Evolutionary conservation across 257 asterid genomes (phyloP).

Genomic region (Thymus mandschuricus): DNA sequence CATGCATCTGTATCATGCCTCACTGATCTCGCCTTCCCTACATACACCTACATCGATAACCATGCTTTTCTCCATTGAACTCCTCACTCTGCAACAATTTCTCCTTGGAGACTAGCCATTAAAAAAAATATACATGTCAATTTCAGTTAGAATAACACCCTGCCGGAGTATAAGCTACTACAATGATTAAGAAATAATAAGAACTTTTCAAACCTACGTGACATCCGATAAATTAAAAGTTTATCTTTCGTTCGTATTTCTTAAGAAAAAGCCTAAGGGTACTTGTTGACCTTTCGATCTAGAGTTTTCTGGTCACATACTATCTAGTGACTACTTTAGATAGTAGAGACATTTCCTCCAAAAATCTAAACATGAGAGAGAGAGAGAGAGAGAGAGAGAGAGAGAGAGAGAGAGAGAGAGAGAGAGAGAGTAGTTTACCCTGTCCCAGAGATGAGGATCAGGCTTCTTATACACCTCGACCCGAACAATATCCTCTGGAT

Average conservation of each 20-base stretch:
- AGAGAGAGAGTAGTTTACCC: slow-evolving; percentile 45
- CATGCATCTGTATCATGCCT: slow-evolving; percentile 26
- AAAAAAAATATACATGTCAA: slow-evolving; percentile 6
- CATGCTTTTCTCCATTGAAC: slow-evolving; percentile 46
- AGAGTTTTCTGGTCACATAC: slow-evolving; percentile 15
- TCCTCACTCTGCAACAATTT: slow-evolving; percentile 72
- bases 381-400: background rate
- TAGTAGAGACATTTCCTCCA: background rate
- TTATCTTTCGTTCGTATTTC: background rate
- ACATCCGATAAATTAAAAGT: background rate
- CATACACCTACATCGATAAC: slow-evolving; percentile 73
- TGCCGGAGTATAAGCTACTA: background rate
- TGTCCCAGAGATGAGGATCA: slow-evolving; percentile 73
- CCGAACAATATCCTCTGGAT: slow-evolving; percentile 53
- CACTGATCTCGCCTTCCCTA: slow-evolving; percentile 69
- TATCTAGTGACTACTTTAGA: background rate
- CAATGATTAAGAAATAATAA: background rate
- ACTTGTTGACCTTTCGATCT: background rate
- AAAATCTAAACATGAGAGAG: background rate
- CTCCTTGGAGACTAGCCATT: slow-evolving; percentile 75
- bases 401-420: background rate
- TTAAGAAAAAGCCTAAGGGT: background rate
- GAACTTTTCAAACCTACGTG: background rate
- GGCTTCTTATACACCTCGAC: slow-evolving; percentile 65
- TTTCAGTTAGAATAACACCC: background rate